Conservation (phyloP, 176 grass and related monocot genomes). For the Musa beccarii region DNA sequence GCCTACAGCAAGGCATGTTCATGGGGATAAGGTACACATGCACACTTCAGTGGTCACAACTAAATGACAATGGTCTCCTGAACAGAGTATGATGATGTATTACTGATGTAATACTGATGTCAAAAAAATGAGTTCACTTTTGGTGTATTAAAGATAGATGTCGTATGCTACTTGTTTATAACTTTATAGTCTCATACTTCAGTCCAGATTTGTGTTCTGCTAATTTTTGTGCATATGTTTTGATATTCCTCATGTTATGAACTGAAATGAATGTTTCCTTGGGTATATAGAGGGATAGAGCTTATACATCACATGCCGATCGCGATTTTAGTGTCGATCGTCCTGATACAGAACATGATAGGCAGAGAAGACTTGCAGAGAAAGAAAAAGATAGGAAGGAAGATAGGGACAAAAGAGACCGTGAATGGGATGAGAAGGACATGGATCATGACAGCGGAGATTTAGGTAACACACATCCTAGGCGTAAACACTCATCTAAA, state of each 20-base stretch:
- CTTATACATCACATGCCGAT: slow-evolving; percentile 52
- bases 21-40: slow-evolving; percentile 63
- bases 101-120: background rate
- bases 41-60: background rate
- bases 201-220: background rate
- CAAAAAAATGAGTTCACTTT: too few species aligned
- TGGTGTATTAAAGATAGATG: background rate
- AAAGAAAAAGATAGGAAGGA: slow-evolving; percentile 82
- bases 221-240: background rate
- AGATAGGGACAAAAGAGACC: slow-evolving; percentile 69
- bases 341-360: slow-evolving; percentile 80
- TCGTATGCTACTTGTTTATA: background rate
- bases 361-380: slow-evolving; percentile 57
- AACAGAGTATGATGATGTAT: background rate
- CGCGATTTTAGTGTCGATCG: slow-evolving; percentile 78
- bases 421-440: slow-evolving; percentile 80
- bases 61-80: background rate
- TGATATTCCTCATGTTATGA: background rate
- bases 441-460: slow-evolving; percentile 74
- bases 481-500: slow-evolving; percentile 41
- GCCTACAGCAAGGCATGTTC: slow-evolving; percentile 33
- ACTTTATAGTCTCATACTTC: background rate
- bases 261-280: background rate
- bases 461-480: slow-evolving; percentile 39
- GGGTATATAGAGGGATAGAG: slow-evolving; percentile 61